Percentiles rank a stretch among this genome's conserved stretches.
These are phyloP conservation scores for Rehmannia glutinosa DNA, from an alignment of 257 asterid genomes.

Conservation along the genomic window DNA sequence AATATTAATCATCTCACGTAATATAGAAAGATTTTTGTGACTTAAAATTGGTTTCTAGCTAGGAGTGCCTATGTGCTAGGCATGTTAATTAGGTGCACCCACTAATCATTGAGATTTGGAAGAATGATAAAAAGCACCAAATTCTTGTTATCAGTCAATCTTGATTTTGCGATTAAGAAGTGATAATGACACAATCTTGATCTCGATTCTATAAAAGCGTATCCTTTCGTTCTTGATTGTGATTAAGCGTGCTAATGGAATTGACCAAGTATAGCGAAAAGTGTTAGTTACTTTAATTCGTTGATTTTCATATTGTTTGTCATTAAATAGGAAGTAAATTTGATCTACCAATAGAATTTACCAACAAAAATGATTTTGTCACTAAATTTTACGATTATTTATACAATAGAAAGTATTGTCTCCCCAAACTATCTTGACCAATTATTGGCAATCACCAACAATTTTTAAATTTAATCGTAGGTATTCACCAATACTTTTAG, in stretches of 20 bases:
- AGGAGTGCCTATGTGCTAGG: conserved; percentile 1
- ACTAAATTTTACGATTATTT: no score
- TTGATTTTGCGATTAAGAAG: background rate
- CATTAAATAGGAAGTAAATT: no score
- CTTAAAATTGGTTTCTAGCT: background rate
- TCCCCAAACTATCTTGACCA: no score
- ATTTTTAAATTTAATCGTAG: no score
- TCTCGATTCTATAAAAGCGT: no score
- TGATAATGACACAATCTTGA: background rate
- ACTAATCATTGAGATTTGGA: conserved; percentile 12
- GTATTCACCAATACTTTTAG: no score
- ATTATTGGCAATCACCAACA: no score
- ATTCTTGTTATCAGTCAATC: background rate
- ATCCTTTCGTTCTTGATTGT: background rate
- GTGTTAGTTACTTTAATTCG: no score
- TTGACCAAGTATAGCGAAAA: background rate
- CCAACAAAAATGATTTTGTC: no score
- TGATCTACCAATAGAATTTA: no score
- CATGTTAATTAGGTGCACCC: conserved; percentile 25
- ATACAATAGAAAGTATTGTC: no score
- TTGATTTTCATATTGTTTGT: no score
- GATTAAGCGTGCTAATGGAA: background rate
- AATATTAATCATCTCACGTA: background rate
- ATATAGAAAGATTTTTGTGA: background rate
- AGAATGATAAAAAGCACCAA: background rate